Percentiles rank a stretch among this genome's conserved stretches.
These are phyloP conservation scores for Houttuynia cordata DNA, from an alignment of 164 flowering plant genomes.

Conservation along the genomic window DNA sequence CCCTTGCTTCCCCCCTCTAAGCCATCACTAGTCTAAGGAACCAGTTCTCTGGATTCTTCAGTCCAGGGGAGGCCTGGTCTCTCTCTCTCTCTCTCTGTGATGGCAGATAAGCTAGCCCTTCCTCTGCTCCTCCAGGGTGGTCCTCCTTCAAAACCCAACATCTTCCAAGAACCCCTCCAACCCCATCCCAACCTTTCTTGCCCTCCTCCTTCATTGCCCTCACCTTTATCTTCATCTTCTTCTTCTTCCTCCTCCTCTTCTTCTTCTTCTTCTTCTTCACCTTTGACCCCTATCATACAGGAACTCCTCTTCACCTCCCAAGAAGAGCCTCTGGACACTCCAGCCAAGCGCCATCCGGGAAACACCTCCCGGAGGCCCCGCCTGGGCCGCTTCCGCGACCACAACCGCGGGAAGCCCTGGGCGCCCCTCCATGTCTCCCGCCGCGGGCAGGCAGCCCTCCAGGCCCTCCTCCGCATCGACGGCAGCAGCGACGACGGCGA, in stretches of 20 bases:
- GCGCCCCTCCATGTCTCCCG: conserved; percentile 35
- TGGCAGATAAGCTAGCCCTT: conserved; percentile 68
- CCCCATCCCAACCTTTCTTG: conserved; percentile 7
- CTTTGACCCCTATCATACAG: conserved; percentile 20
- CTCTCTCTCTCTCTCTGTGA: conserved; percentile 14
- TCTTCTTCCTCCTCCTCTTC: neutral
- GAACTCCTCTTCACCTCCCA: conserved; percentile 18
- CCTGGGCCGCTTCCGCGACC: conserved; percentile 46
- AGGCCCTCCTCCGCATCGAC: conserved; percentile 20
- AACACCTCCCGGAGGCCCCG: conserved; percentile 17
- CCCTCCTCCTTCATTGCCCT: neutral
- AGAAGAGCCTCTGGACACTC: conserved; percentile 12
- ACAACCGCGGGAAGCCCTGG: conserved; percentile 80
- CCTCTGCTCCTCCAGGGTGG: conserved; percentile 55
- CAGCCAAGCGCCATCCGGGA: conserved; percentile 13
- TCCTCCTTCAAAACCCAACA: conserved; percentile 31
- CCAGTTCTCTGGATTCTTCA: too few species aligned
- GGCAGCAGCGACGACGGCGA: conserved; percentile 6
- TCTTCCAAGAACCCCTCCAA: conserved; percentile 20
- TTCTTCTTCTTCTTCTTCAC: conserved; percentile 12
- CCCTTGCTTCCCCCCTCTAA: too few species aligned
- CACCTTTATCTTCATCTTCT: conserved; percentile 2
- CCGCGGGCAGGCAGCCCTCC: conserved; percentile 40
- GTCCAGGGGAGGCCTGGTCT: too few species aligned
- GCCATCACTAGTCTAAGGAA: too few species aligned